Conservation (phyloP, 192 early-diverging fungal species). For the Spizellomyces punctatus region DNA sequence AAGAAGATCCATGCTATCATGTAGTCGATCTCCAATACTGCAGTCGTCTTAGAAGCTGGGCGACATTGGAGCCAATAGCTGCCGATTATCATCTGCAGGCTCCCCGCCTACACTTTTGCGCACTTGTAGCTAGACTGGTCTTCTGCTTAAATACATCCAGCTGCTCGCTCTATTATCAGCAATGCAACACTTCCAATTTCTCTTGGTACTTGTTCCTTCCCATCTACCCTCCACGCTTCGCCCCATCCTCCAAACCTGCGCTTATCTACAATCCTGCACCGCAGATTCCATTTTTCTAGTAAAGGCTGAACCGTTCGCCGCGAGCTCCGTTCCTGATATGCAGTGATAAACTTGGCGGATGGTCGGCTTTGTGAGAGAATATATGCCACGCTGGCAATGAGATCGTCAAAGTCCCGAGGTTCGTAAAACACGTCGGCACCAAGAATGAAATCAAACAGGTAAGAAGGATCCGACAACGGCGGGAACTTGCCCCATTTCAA, state of each 20-base stretch:
- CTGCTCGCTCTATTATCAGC: constrained; percentile 13
- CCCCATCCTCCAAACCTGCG: constrained; percentile 25
- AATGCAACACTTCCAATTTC: constrained; percentile 20
- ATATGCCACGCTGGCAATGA: constrained; percentile 62
- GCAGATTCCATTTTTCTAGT: constrained; percentile 62
- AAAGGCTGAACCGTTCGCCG: constrained; percentile 65
- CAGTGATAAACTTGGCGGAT: constrained; percentile 61
- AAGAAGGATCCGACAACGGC: neutral
- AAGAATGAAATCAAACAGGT: constrained; percentile 37
- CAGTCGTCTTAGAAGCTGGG: too few relatives aligned
- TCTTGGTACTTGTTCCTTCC: neutral
- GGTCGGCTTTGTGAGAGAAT: constrained; percentile 43
- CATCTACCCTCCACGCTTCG: constrained; percentile 10
- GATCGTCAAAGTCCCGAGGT: constrained; percentile 59
- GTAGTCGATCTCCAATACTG: too few relatives aligned
- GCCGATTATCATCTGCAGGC: too few relatives aligned
- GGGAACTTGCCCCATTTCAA: constrained; percentile 31
- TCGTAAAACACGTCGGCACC: constrained; percentile 54
- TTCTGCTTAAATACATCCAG: too few relatives aligned
- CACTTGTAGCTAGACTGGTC: too few relatives aligned
- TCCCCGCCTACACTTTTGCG: too few relatives aligned
- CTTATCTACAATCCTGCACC: constrained; percentile 4
- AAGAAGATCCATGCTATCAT: too few relatives aligned
- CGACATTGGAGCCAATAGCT: too few relatives aligned
- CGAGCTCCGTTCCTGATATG: constrained; percentile 75